Evolutionary conservation across 352 stramenopile genomes (phyloP), one percentile per base, ranked within the genome.

Genomic region (Globisporangium canariense): DNA sequence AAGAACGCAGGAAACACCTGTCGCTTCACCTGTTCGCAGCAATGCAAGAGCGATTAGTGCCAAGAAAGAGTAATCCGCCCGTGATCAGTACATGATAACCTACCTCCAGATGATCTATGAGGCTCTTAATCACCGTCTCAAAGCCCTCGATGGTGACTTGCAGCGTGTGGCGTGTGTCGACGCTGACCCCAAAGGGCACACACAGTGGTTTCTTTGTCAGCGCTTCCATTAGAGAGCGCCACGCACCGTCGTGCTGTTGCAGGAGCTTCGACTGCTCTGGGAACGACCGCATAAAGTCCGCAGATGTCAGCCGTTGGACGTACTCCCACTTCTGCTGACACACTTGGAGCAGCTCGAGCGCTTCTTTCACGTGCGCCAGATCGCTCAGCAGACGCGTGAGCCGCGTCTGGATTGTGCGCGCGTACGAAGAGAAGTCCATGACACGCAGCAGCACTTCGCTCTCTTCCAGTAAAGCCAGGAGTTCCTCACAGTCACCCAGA

Each of bases 321-420:
- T 87, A 74, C 28, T 90, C 78, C 80, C 84, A 89, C 60, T 90
- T 83, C 13, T 79, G 71, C 18, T 91, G 79, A 45, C 78, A 90
- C 1, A 79, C 58, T 14, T 83, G 66, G 3, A 93, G 68, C 2
- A 90, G 50, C 30, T 87, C 77, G 13, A 89, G 64, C 0, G 76
- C 76, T 20, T 84, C 74, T 32, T 86, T 89, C 0, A 81, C 78
- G 4, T 75, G 61, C 0, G 73, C 28, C 1, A 93, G 57, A 22
- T 90, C 79, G 2, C 66, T 58, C 0, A 90, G 58, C 43, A 88
- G 63, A n/a, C 77, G 79, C 0, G 70, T 65, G n/a, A 90, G 64
- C 2, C 71, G 62, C 3, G 68, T 58, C 41, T 90, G 77, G 2
- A 93, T 74, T 0, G 82, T 68, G 5, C 83, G 72, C 0, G 81